phyloP scores from a whole-genome alignment of 768 basidiomycete species.

The Mycena pura region DNA sequence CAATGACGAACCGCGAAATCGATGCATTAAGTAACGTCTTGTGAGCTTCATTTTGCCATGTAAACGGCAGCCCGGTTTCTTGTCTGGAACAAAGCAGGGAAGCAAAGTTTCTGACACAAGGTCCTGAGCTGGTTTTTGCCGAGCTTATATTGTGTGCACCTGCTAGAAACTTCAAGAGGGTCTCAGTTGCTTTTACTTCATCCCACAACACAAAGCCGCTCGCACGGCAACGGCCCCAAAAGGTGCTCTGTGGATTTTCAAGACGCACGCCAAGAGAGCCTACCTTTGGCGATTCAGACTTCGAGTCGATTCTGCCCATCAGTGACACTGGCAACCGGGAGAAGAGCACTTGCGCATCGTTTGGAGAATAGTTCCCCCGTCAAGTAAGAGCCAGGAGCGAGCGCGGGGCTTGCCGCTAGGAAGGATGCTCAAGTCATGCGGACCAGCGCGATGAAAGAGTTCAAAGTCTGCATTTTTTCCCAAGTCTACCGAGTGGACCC shows the following conservation, averaged over 20 bases:
- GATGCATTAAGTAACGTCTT: no score
- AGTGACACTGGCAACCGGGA: background rate
- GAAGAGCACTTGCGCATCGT: background rate
- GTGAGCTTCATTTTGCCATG: no score
- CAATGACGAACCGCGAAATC: no score
- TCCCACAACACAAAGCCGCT: background rate
- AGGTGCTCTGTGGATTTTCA: constrained; percentile 1
- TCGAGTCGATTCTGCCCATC: constrained; percentile 1
- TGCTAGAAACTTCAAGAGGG: no score
- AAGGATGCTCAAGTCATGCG: background rate
- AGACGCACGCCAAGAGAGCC: background rate
- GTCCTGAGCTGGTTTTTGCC: no score
- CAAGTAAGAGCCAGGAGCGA: no score
- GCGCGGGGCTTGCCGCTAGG: background rate
- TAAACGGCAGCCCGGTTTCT: no score
- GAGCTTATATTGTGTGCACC: no score
- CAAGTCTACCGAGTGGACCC: no score
- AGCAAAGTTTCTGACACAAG: no score
- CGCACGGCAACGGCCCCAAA: background rate
- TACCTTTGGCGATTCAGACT: background rate
- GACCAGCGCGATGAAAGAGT: constrained; percentile 7
- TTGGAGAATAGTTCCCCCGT: background rate
- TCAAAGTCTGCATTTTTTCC: background rate
- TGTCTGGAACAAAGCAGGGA: no score
- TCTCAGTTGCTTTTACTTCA: background rate